Base-by-base conservation (phyloP, 2,329 filamentous ascomycete species). In the Celoporthe dispersa region DNA sequence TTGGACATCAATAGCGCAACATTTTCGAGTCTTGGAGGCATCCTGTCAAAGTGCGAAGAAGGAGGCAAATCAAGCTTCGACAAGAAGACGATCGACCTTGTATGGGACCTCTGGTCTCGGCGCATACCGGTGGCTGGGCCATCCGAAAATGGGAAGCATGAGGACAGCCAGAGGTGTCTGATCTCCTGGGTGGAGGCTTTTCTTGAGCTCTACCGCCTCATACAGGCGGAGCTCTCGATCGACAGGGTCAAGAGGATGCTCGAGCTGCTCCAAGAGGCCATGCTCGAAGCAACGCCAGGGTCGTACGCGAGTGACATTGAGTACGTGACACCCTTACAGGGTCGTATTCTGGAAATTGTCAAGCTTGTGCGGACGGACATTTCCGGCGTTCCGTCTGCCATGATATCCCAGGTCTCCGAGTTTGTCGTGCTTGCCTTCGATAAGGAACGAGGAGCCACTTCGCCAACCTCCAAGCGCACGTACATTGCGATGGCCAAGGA, bases 401-500 rank as follows among this genome's bases (percentile, higher is more conserved):
- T 97, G 75, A 85, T 94, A 65, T 83, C 83, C 0, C 87, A 92
- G 68, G 86, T 94, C 12, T 88, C 93, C 1, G 87, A 92, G 64
- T 89, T 97, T 70, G 86, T 90, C 11, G 86, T 88, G 2, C 83
- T 97, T 44, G 91, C 93, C 1, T 94, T 93, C 74, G 80, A 83
- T 0, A 76, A 79, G 39, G 80, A 77, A 19, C 76, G 72, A 71
- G 75, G 72, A 51, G 76, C 75, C 9, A 55, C 51, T 69, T 76
- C 81, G 69, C 79, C 82, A 16, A 73, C 76, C 1, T 76, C 81
- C 65, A 89, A 89, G 69, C 92, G 93, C 8, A 97, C 94, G 0
- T 98, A 94, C 77, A 90, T 99, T 68, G 95, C 96, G 44, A 88
- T 98, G 77, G 94, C 94, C 1, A 97, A 96, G 79, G 88, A 88